Base-by-base conservation (phyloP, 371 early-diverging fungal species). In the Mucor velutinosus region DNA sequence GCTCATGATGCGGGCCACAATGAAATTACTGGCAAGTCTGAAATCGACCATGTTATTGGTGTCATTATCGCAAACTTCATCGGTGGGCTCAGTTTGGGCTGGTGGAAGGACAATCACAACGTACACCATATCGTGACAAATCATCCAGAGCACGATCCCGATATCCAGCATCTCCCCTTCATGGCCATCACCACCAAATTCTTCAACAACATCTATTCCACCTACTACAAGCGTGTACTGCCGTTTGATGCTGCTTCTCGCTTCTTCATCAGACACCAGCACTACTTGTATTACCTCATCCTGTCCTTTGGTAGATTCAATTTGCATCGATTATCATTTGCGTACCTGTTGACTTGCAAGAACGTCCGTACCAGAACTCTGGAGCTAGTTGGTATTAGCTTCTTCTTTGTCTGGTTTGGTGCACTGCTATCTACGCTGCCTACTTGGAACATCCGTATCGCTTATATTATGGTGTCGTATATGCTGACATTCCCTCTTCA, bases 81-180 rank as follows among this genome's bases (percentile, higher is more conserved):
- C 63, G 95, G 96, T 60, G 98, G 98, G 8, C 87, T 97, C 39
- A 90, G 91, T 53, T 76, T 96, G 41, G 97, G 96, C 32, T 98
- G 98, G 97, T 98, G 98, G 98, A 97, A 96, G 75, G 86, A 91
- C 65, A 94, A 87, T 76, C 98, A 98, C 78, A 93, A 97, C 76
- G 95, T 96, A 19, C 98, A 98, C 79, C 98, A 95, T 76, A 91
- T 94, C 51, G 86, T 93, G 55, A 94, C 95, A 68, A 95, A 94
- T 78, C 88, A 94, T 73, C 89, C 90, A 0, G 93, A 94, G 73
- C 92, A 97, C 82, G 98, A 98, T 76, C 97, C 98, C 0, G 97
- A 98, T 78, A 96, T 98, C 69, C 98, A 98, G 79, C 98, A 96
- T 72, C 59, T 98, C 77, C 98, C 98, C 37, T 96, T 98, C 80